Evolutionary conservation across 768 basidiomycete genomes (phyloP).

Genomic region (Leucocoprinus leucothites): DNA sequence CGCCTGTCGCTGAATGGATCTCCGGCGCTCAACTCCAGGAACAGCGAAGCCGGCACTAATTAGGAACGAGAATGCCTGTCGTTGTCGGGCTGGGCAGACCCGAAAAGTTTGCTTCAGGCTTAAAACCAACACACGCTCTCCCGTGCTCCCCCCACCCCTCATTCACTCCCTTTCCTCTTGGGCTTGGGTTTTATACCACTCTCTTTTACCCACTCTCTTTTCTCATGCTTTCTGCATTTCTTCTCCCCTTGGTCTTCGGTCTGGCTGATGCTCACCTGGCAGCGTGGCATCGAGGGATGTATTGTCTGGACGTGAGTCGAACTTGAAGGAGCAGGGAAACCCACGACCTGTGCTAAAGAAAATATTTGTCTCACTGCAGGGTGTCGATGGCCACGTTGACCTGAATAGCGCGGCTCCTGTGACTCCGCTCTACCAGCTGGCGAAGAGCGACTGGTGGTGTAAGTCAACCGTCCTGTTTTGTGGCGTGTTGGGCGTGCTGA

Average conservation of each 20-base stretch:
- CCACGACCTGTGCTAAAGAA: neutral
- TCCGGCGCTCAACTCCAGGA: neutral
- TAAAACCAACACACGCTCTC: neutral
- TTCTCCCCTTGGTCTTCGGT: neutral
- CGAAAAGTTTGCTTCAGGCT: too few relatives aligned
- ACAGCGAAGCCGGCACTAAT: neutral
- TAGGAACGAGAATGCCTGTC: neutral
- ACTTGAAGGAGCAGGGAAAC: neutral
- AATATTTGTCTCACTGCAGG: constrained; percentile 20
- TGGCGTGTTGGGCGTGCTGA: constrained; percentile 5
- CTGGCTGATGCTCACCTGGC: constrained; percentile 37
- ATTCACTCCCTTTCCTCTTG: neutral
- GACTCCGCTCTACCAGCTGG: constrained; percentile 39
- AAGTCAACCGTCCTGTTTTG: constrained; percentile 15
- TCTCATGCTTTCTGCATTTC: neutral
- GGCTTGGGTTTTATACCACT: neutral
- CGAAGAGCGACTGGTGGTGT: constrained; percentile 46
- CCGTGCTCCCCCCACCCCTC: neutral
- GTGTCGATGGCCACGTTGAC: constrained; percentile 25
- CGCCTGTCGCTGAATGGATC: neutral
- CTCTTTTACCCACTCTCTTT: constrained; percentile 1
- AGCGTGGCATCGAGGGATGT: constrained; percentile 42
- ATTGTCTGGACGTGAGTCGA: constrained; percentile 38
- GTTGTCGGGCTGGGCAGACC: too few relatives aligned
- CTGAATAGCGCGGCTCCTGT: constrained; percentile 38